Evolutionary conservation across 2,329 filamentous ascomycete species (phyloP).

Genomic region (Rosellinia necatrix): DNA sequence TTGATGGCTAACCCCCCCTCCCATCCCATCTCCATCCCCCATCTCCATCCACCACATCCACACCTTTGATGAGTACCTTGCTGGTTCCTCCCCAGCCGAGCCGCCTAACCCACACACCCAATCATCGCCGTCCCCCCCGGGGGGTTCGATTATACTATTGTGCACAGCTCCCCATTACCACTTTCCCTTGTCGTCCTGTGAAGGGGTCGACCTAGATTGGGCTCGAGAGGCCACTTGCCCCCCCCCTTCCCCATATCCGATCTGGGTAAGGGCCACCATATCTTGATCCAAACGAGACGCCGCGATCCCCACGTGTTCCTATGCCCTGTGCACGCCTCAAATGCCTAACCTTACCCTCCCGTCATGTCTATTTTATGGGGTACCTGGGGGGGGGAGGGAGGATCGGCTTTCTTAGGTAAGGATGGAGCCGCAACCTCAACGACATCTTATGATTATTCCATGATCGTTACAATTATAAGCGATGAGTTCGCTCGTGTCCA

Average conservation of each 20-base stretch:
- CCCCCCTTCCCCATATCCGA: slow-evolving; percentile 14
- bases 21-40: neutral
- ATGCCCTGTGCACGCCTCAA: slow-evolving; percentile 1
- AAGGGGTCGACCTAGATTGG: neutral
- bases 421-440: slow-evolving; percentile 23
- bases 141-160: neutral
- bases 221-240: no score
- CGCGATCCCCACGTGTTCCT: slow-evolving; percentile 3
- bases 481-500: neutral
- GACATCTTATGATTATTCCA: slow-evolving; percentile 8
- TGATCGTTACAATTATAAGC: neutral
- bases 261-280: slow-evolving; percentile 12
- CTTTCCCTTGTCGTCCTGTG: neutral
- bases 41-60: neutral
- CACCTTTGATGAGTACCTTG: slow-evolving; percentile 16
- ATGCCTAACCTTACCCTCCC: slow-evolving; percentile 20
- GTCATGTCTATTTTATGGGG: slow-evolving; percentile 21
- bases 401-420: slow-evolving; percentile 20
- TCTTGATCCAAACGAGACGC: slow-evolving; percentile 6
- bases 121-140: slow-evolving; percentile 13
- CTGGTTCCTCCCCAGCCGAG: slow-evolving; percentile 10
- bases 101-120: neutral
- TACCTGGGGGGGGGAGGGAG: neutral
- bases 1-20: slow-evolving; percentile 21
- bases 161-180: neutral